Evolutionary conservation across 163 green algal genomes (phyloP).

Genomic region (Volvox carteri): DNA sequence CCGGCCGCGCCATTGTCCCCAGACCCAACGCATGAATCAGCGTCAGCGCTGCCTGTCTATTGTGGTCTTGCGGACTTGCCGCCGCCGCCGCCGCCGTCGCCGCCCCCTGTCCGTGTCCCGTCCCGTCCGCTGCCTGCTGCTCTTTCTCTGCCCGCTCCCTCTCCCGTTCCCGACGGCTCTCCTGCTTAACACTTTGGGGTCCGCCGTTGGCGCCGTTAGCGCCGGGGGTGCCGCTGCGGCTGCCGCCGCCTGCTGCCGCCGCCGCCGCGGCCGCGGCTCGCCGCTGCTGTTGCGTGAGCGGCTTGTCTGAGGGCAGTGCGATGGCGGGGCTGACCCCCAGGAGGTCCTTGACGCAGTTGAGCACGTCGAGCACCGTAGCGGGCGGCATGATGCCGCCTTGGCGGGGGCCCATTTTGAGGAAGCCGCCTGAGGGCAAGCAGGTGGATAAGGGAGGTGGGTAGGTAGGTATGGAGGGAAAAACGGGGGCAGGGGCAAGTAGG

Average conservation of each 20-base stretch:
- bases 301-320: conserved; percentile 41
- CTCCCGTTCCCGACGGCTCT: neutral
- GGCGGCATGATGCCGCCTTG: conserved; percentile 47
- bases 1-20: neutral
- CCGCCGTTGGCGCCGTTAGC: neutral
- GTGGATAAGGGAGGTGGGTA: neutral
- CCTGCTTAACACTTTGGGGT: neutral
- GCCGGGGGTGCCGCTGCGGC: conserved; percentile 19
- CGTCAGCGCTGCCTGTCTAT: neutral
- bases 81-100: neutral
- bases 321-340: conserved; percentile 24
- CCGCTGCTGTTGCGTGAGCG: conserved; percentile 54
- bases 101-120: neutral
- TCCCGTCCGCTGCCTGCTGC: neutral
- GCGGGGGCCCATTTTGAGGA: conserved; percentile 49
- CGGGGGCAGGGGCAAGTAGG: neutral
- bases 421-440: conserved; percentile 15
- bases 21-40: neutral
- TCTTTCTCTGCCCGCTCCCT: neutral
- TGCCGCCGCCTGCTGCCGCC: neutral
- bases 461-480: no score
- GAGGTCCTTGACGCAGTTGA: conserved; percentile 49
- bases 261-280: conserved; percentile 14
- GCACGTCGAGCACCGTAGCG: conserved; percentile 46
- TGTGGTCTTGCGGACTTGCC: neutral